Percentiles rank a stretch among this genome's conserved stretches.
phyloP scores from a whole-genome alignment of 768 basidiomycete species.

The Phylloporus arenicola region DNA sequence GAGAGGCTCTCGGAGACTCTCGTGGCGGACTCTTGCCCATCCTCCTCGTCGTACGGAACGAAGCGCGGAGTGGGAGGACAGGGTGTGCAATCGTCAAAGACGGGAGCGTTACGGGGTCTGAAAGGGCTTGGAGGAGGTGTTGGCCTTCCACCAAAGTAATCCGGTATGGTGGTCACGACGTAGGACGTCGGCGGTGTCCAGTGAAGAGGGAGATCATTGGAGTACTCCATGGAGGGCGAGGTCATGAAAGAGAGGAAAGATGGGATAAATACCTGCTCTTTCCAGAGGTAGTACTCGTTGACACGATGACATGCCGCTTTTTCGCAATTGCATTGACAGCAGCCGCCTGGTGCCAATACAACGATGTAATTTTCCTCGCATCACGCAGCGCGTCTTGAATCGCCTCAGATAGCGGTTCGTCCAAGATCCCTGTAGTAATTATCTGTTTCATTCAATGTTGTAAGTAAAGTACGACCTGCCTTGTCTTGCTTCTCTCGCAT shows the following conservation, averaged over 20 bases:
- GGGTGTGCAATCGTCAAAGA: slow-evolving; percentile 3
- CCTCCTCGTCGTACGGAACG: neutral
- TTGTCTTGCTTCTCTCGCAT: slow-evolving; percentile 45
- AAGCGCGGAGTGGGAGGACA: slow-evolving; percentile 12
- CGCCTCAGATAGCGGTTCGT: slow-evolving; percentile 51
- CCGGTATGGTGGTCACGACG: neutral
- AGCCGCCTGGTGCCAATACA: slow-evolving; percentile 68
- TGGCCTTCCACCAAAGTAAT: neutral
- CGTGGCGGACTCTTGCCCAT: neutral
- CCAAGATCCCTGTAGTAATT: slow-evolving; percentile 37
- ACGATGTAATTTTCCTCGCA: slow-evolving; percentile 53
- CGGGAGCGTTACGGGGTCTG: neutral
- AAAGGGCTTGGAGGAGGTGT: slow-evolving; percentile 10
- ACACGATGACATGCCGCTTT: slow-evolving; percentile 75
- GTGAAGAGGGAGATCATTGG: neutral
- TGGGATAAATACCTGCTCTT: slow-evolving; percentile 62
- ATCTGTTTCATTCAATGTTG: neutral
- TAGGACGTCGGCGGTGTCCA: slow-evolving; percentile 7
- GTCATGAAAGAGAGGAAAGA: neutral
- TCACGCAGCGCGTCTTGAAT: slow-evolving; percentile 51
- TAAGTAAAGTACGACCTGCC: slow-evolving; percentile 33
- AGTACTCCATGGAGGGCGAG: neutral
- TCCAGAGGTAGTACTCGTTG: slow-evolving; percentile 85
- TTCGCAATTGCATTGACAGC: slow-evolving; percentile 60
- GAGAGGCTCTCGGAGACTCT: neutral